Evolutionary conservation across 371 early-diverging fungal genomes (phyloP).

Genomic region (Mucor ambiguus): DNA sequence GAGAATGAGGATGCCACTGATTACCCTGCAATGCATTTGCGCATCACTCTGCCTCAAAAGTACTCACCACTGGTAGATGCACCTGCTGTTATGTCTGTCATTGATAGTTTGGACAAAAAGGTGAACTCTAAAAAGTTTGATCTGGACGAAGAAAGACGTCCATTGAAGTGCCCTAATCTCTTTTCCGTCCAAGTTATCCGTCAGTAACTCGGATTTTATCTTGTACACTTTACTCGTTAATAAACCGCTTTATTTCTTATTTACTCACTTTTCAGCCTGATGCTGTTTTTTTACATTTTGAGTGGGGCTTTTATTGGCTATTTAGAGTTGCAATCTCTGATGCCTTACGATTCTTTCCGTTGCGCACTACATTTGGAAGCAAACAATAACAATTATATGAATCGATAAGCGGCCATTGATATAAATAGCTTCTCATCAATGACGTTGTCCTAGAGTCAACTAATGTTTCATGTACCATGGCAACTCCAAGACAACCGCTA

Average conservation of each 20-base stretch:
- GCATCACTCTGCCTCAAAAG: conserved; percentile 16
- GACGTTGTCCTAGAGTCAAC: background rate
- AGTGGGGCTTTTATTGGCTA: background rate
- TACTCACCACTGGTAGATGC: conserved; percentile 26
- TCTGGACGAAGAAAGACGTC: conserved; percentile 28
- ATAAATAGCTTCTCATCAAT: background rate
- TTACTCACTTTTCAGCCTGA: no score
- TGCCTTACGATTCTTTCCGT: background rate
- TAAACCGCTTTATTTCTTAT: background rate
- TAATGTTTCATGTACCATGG: background rate
- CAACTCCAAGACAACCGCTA: background rate
- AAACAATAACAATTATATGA: background rate
- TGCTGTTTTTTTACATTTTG: no score
- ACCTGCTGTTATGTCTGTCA: conserved; percentile 34
- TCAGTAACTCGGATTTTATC: background rate
- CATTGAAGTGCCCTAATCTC: conserved; percentile 27
- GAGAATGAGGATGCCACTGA: conserved; percentile 6
- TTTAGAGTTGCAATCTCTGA: background rate
- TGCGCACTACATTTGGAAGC: background rate
- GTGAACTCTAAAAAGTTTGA: conserved; percentile 32
- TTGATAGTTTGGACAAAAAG: conserved; percentile 33
- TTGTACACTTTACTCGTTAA: background rate
- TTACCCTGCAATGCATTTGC: conserved; percentile 27
- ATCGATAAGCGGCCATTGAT: background rate
- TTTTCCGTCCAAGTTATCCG: conserved; percentile 24